Evolutionary conservation across 176 grass and related monocot genomes (phyloP).

Genomic region (Panicum miliaceum): DNA sequence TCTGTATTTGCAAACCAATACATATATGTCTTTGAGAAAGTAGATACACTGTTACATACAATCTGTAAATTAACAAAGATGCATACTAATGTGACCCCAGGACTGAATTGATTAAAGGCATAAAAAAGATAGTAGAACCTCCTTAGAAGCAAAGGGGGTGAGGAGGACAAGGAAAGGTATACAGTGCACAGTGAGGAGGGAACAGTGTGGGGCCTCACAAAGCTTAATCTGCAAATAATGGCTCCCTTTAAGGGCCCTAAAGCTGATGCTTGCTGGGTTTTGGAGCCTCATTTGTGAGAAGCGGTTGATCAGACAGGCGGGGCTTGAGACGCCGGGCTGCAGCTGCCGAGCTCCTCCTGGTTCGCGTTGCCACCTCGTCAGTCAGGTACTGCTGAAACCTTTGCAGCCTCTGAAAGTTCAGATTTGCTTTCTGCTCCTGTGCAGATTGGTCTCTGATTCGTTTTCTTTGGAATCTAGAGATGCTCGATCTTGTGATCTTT

Average conservation of each 20-base stretch:
- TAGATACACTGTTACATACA: conserved; percentile 43
- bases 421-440: conserved; percentile 35
- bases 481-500: background rate
- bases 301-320: background rate
- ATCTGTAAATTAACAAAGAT: conserved; percentile 40
- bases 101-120: conserved; percentile 43
- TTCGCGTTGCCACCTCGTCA: conserved; percentile 29
- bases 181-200: conserved; percentile 20
- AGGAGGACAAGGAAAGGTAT: conserved; percentile 41
- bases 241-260: conserved; percentile 52
- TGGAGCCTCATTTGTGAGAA: conserved; percentile 36
- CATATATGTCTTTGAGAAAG: conserved; percentile 25
- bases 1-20: conserved; percentile 20
- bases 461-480: conserved; percentile 32
- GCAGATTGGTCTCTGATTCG: conserved; percentile 7
- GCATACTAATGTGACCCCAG: conserved; percentile 28
- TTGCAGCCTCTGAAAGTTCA: conserved; percentile 26
- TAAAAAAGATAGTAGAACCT: conserved; percentile 47
- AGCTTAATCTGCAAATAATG: conserved; percentile 72
- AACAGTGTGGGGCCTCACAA: conserved; percentile 45
- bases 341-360: conserved; percentile 27
- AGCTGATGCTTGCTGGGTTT: conserved; percentile 54
- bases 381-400: conserved; percentile 54
- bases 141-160: conserved; percentile 63
- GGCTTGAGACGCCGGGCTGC: conserved; percentile 20